Base-by-base conservation (phyloP, 1,284 basidiomycete genomes). In the Ustilago shanxiensis region DNA sequence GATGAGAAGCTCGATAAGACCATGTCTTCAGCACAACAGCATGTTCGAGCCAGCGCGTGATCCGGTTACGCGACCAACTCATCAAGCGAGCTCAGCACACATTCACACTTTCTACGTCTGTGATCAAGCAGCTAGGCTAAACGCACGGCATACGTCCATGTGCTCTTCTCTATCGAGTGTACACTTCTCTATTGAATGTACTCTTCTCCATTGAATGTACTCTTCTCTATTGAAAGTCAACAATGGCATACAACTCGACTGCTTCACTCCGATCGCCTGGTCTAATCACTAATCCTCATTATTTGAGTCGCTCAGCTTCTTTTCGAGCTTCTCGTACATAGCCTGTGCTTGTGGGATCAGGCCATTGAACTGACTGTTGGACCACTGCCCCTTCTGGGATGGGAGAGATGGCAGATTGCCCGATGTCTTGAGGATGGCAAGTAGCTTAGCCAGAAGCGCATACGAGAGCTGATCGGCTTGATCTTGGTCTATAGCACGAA, bases 401-500 rank as follows among this genome's bases (percentile, higher is more conserved):
- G 72, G 72, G 5, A 75, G 47, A n/a, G 72, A 75, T 20, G 72
- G 67, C 16, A 75, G 50, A 39, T 61, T 75, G 52, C 72, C 68
- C 7, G 72, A 75, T 8, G 72, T 75, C 29, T 75, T 75, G 41
- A 75, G 68, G 31, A 75, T 75, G 20, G 72, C 61, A 1, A 75
- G 61, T n/a, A 75, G 57, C 58, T 75, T 75, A 28, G 72, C 72
- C 50, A 75, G 24, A 8, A 75, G 50, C 14, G 72, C 72, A 37
- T 75, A 75, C 6, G 72, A 63, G 16, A 75, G 68, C 50, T 66
- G 67, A 29, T 75, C 72, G 10, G 72, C 72, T 51, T 75, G 72
- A 7, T 35, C 58, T 28, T 51, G 26, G 31, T 75, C 67, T 26
- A 75, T 59, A 35, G 16, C 13, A 6, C 60, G 64, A 2, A 75